These are phyloP conservation scores for Jatropha podagrica DNA, from an alignment of 441 rosid species.

Conservation along the genomic window DNA sequence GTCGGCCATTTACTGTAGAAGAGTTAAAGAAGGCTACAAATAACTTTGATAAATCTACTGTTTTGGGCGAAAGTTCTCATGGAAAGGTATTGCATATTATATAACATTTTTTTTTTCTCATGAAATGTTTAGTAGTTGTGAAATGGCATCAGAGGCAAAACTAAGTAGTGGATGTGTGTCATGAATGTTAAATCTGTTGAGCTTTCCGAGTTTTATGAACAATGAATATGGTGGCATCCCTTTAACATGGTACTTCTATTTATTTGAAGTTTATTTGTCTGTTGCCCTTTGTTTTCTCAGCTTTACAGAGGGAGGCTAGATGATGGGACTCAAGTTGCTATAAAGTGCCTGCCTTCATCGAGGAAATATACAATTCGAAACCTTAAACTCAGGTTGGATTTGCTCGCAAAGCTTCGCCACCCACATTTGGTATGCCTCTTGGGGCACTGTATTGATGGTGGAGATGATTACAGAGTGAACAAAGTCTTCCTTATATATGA, in stretches of 20 bases:
- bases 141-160: background rate
- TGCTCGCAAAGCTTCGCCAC: constrained; percentile 57
- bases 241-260: background rate
- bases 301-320: constrained; percentile 49
- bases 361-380: constrained; percentile 48
- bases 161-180: background rate
- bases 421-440: constrained; percentile 57
- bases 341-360: constrained; percentile 50
- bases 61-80: constrained; percentile 47
- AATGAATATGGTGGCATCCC: background rate
- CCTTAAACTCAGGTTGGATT: constrained; percentile 51
- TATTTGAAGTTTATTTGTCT: background rate
- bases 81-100: constrained; percentile 42
- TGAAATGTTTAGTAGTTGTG: background rate
- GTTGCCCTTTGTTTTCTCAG: constrained; percentile 25
- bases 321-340: constrained; percentile 47
- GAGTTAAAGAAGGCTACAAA: constrained; percentile 53
- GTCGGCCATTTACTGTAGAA: constrained; percentile 45
- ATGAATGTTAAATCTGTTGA: background rate
- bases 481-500: constrained; percentile 57
- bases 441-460: constrained; percentile 56
- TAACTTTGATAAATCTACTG: constrained; percentile 37
- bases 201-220: background rate
- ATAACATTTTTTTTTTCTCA: background rate
- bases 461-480: constrained; percentile 39